These are phyloP conservation scores for Boechera divaricarpa DNA, from an alignment of 345 rosid species.

Conservation along the genomic window DNA sequence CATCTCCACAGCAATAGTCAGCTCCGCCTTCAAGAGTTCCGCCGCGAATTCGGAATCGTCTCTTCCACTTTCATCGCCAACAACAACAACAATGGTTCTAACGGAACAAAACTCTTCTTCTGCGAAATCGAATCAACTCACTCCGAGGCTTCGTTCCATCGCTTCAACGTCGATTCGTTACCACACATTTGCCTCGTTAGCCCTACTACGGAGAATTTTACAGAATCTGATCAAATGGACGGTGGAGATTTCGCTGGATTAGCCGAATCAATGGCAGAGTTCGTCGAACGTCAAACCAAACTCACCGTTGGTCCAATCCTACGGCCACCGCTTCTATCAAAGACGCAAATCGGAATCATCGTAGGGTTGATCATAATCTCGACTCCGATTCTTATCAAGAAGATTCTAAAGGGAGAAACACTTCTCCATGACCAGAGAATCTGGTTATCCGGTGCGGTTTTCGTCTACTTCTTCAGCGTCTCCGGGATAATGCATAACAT, in stretches of 20 bases:
- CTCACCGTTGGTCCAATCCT: constrained; percentile 58
- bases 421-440: constrained; percentile 60
- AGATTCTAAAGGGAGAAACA: constrained; percentile 56
- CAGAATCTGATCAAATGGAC: constrained; percentile 65
- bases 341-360: constrained; percentile 51
- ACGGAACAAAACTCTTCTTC: constrained; percentile 67
- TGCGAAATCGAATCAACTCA: constrained; percentile 73
- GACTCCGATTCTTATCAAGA: constrained; percentile 56
- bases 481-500: constrained; percentile 77
- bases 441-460: constrained; percentile 68
- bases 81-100: constrained; percentile 54
- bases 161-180: constrained; percentile 66
- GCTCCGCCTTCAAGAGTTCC: constrained; percentile 62
- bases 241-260: constrained; percentile 55
- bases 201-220: constrained; percentile 55
- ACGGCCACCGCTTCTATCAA: constrained; percentile 70
- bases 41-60: constrained; percentile 66
- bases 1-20: constrained; percentile 54
- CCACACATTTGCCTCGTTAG: constrained; percentile 76
- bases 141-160: constrained; percentile 65
- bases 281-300: constrained; percentile 61
- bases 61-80: constrained; percentile 75
- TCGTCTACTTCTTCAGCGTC: constrained; percentile 81
- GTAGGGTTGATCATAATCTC: constrained; percentile 43
- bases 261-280: constrained; percentile 79